These are phyloP conservation scores for Edaphochlamys debaryana DNA, from an alignment of 139 green algal genomes.

Conservation along the genomic window DNA sequence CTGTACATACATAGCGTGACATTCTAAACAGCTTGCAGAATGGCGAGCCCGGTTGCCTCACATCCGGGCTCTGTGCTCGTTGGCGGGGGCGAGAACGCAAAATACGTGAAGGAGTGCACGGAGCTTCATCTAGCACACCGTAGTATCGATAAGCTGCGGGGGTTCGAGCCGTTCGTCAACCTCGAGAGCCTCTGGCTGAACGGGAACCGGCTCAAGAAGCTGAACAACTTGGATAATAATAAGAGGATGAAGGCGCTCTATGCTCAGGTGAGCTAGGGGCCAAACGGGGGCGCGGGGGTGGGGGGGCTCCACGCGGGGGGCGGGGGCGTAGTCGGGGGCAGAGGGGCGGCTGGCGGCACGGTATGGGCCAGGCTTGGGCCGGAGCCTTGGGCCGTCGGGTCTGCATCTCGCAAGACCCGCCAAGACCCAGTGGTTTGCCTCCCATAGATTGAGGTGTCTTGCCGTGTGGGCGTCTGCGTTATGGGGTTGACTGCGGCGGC, in stretches of 20 bases:
- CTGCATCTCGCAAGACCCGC: too few relatives aligned
- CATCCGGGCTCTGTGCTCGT: constrained; percentile 28
- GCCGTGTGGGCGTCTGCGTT: too few relatives aligned
- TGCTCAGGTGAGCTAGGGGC: constrained; percentile 57
- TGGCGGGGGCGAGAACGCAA: constrained; percentile 32
- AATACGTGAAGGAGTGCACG: constrained; percentile 60
- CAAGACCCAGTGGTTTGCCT: too few relatives aligned
- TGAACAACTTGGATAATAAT: constrained; percentile 66
- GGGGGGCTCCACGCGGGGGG: too few relatives aligned
- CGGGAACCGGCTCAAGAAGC: constrained; percentile 65
- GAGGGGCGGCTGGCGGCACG: neutral
- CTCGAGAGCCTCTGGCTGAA: constrained; percentile 70
- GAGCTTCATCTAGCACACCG: constrained; percentile 63
- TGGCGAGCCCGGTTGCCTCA: neutral
- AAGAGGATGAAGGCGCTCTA: constrained; percentile 66
- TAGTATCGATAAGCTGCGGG: constrained; percentile 63
- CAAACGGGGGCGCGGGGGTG: too few relatives aligned
- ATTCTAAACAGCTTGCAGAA: too few relatives aligned
- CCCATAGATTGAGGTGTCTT: too few relatives aligned
- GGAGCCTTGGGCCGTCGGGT: too few relatives aligned
- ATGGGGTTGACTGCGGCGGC: too few relatives aligned
- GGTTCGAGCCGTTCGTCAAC: constrained; percentile 70
- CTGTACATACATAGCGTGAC: too few relatives aligned
- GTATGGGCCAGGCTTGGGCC: too few relatives aligned
- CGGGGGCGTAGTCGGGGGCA: too few relatives aligned